A percentile compares a stretch with the other conserved stretches of the same genome.
phyloP scores from a whole-genome alignment of 306 rosid genomes.

The Calophaca sinica region DNA sequence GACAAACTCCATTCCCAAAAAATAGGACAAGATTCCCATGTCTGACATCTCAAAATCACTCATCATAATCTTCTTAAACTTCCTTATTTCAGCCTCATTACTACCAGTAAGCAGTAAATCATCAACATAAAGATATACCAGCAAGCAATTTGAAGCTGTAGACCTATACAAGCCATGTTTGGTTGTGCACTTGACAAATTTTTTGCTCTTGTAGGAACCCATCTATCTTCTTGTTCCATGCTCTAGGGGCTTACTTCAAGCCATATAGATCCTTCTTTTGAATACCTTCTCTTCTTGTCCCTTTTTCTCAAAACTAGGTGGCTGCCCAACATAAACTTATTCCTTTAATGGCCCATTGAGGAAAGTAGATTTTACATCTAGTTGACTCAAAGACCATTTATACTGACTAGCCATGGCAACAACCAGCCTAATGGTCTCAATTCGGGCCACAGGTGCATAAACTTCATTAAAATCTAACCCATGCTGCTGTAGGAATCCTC shows the following conservation, averaged over 20 bases:
- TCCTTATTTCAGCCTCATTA: neutral
- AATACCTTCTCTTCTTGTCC: no score
- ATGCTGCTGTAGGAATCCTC: no score
- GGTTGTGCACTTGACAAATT: neutral
- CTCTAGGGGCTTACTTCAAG: neutral
- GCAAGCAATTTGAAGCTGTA: no score
- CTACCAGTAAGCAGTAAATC: neutral
- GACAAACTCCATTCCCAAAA: no score
- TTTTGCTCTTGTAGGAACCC: no score
- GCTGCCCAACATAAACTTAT: neutral
- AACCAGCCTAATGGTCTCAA: neutral
- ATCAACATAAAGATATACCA: neutral
- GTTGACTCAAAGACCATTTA: neutral
- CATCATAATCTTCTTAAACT: no score
- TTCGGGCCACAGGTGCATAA: neutral
- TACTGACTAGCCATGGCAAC: neutral
- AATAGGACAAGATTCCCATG: no score
- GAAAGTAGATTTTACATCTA: neutral
- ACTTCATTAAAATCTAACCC: no score
- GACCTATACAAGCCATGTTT: neutral
- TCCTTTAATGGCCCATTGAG: neutral
- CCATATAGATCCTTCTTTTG: neutral
- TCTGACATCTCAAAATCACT: no score
- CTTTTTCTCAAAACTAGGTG: neutral
- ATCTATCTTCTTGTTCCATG: neutral